Evolutionary conservation across 2,329 filamentous ascomycete species (phyloP).

Genomic region (Magnaporthales sp.): DNA sequence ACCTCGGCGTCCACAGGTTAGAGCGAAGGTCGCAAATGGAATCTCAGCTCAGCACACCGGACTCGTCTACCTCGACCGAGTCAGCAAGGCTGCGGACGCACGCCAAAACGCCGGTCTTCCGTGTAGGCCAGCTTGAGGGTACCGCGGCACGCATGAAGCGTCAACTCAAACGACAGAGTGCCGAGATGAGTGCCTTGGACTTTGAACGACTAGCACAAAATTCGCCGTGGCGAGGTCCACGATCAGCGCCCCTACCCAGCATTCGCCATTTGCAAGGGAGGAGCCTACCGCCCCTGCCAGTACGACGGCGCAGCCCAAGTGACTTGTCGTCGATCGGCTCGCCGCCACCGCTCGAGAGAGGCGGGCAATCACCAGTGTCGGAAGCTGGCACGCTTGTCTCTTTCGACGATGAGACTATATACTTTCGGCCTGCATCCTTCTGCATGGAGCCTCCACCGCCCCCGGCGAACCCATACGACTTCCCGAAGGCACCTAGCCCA

Average conservation of each 20-base stretch:
- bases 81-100: conserved; percentile 29
- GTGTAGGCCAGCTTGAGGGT: conserved; percentile 40
- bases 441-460: not conserved
- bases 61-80: conserved; percentile 8
- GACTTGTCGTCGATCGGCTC: conserved; percentile 3
- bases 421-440: conserved; percentile 36
- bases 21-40: conserved; percentile 13
- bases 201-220: conserved; percentile 34
- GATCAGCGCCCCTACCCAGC: conserved; percentile 15
- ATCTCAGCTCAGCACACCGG: conserved; percentile 10
- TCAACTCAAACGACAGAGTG: conserved; percentile 21
- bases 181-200: conserved; percentile 41
- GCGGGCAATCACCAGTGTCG: conserved; percentile 24
- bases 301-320: not conserved
- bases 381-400: conserved; percentile 38
- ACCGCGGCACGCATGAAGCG: conserved; percentile 8
- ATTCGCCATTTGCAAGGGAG: not conserved
- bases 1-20: conserved; percentile 23
- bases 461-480: not conserved
- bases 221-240: conserved; percentile 21
- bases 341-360: not conserved
- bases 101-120: conserved; percentile 42
- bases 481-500: conserved; percentile 5
- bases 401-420: conserved; percentile 36
- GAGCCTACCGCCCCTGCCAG: not conserved